Conservation (phyloP, 768 basidiomycete species). For the Leccinum ochraceum region DNA sequence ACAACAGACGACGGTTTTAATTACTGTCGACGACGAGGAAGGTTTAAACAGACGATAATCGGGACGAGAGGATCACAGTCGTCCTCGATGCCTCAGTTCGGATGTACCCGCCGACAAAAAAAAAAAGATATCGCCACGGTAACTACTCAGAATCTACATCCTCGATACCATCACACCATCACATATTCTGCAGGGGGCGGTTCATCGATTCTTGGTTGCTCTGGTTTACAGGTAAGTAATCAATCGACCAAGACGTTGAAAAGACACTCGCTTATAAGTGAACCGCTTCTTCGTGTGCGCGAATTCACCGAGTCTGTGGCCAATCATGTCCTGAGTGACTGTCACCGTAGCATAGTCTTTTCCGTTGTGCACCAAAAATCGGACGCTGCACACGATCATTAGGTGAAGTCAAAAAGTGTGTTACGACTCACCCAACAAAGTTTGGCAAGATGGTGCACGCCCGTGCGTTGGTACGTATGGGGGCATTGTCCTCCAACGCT, state of each 20-base stretch:
- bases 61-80: background rate
- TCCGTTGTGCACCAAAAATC: slow-evolving; percentile 94
- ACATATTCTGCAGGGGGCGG: background rate
- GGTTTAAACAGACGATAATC: background rate
- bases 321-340: slow-evolving; percentile 97
- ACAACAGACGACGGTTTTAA: background rate
- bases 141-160: slow-evolving; percentile 14
- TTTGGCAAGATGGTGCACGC: slow-evolving; percentile 93
- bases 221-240: slow-evolving; percentile 3
- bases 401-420: background rate
- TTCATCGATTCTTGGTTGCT: background rate
- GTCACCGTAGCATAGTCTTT: slow-evolving; percentile 84
- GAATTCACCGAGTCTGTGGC: slow-evolving; percentile 97
- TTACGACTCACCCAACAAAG: slow-evolving; percentile 80
- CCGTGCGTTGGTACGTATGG: slow-evolving; percentile 86
- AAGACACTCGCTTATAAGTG: slow-evolving; percentile 70
- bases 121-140: slow-evolving; percentile 31
- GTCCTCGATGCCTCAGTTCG: slow-evolving; percentile 17
- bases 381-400: slow-evolving; percentile 49
- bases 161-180: background rate
- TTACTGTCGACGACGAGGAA: slow-evolving; percentile 6
- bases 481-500: slow-evolving; percentile 73
- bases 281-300: slow-evolving; percentile 87
- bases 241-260: background rate
- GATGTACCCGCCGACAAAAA: slow-evolving; percentile 29